Evolutionary conservation across 2,329 filamentous ascomycete species (phyloP), one percentile per base, ranked within the genome.

Genomic region (Ceratocystis huliohia): DNA sequence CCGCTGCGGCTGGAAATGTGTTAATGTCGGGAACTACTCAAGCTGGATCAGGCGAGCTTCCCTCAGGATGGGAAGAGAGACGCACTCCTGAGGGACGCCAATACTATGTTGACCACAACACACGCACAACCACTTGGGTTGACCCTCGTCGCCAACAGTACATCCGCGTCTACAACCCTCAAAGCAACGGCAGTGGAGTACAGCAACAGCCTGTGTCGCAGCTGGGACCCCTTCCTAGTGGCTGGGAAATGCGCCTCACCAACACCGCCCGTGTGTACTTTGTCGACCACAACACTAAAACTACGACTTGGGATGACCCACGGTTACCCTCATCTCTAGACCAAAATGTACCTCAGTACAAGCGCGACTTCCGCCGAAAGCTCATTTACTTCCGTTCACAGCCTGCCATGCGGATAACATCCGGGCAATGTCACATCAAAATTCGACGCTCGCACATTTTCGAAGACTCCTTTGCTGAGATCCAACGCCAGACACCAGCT

Each of bases 231-330:
- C 78, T 99, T 61, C 94, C 94, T 2, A 97, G 94, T 73, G 94
- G 94, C 2, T 99, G 94, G 94, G 94, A 99, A 81, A 99, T 99
- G 94, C 90, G 94, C 68, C 85, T 99, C 64, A 99, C 94, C 65
- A 97, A 99, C 76, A 99, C 94, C 15, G 94, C 94, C 33, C 84
- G 94, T 68, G 94, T 99, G 17, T 99, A 99, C 78, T 99, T 99
- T 76, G 94, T 99, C 57, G 94, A 99, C 73, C 94, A 99, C 79
- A 99, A 99, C 78, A 99, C 94, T 57, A 99, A 99, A 81, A 99
- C 94, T 0, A 99, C 94, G 2, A 99, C 94, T 0, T 99, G 94
- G 94, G 94, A 99, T 74, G 94, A 99, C 73, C 94, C 94, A 45
- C 85, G 94, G 73, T 79, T 99, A 71, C 94, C 94, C 28, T 97